These are phyloP conservation scores for Trichoderma koningiopsis DNA, from an alignment of 2,329 filamentous ascomycete genomes.

Conservation along the genomic window DNA sequence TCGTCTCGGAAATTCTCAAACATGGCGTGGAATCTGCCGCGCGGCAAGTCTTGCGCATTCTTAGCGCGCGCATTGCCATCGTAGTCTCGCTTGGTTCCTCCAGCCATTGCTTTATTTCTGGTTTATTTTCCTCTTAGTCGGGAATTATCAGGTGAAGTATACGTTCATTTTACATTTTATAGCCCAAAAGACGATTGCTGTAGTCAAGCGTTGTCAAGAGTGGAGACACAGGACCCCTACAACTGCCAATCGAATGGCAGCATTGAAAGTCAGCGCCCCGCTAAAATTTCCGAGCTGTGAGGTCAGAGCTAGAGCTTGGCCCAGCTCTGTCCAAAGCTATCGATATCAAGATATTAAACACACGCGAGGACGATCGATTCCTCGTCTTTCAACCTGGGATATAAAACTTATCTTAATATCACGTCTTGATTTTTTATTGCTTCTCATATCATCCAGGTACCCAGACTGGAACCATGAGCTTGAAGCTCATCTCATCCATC, in stretches of 20 bases:
- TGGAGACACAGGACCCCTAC: background rate
- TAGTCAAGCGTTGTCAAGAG: constrained; percentile 11
- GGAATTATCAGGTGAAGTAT: background rate
- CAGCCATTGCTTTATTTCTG: constrained; percentile 35
- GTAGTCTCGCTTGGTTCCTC: constrained; percentile 56
- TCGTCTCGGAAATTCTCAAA: constrained; percentile 86
- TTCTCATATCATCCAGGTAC: background rate
- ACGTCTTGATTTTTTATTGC: background rate
- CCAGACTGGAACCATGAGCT: constrained; percentile 3
- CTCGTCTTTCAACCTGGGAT: background rate
- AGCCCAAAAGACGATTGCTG: background rate
- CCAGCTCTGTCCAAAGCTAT: background rate
- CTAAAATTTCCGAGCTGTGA: constrained; percentile 1
- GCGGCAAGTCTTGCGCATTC: constrained; percentile 39
- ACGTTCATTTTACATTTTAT: background rate
- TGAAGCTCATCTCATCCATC: background rate
- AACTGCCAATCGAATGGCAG: constrained; percentile 1
- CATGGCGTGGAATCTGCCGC: constrained; percentile 64
- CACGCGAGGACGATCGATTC: background rate
- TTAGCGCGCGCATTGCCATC: constrained; percentile 53
- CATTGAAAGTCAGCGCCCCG: background rate
- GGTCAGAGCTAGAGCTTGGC: constrained; percentile 9
- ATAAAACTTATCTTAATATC: background rate
- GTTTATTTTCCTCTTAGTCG: background rate
- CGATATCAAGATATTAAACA: background rate